Evolutionary conservation across 2,329 filamentous ascomycete genomes (phyloP), one percentile per base, ranked within the genome.

Genomic region (Leptodontidium sp.): DNA sequence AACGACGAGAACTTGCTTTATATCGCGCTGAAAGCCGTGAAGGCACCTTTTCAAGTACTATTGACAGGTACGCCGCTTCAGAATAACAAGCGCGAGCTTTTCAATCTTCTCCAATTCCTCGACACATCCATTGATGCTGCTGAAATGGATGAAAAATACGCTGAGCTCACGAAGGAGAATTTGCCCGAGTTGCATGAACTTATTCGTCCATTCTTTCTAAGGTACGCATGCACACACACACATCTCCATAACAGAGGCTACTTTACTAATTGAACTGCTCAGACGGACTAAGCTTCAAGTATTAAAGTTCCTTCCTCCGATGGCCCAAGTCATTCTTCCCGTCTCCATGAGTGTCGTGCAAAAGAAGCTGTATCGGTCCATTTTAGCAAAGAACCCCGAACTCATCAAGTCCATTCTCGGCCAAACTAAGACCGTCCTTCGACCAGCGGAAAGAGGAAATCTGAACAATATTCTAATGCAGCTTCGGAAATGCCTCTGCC

Each of bases 401-500:
- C 86, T 99, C 9, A 94, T 99, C 77, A 91, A 91, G 73, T 88
- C 94, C 0, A 93, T 99, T 57, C 94, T 98, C 75, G 89, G 89
- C 7, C 87, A 90, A 43, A 84, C 84, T 55, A 88, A 86, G 71
- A 81, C 79, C 58, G 78, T 78, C 12, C 73, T 93, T 61, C 92
- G 90, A 75, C 84, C 86, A 35, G 86, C 85, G 17, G 94, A 98
- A 68, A 88, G 91, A 6, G 90, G 92, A 52, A 95, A 90, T 71
- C 82, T 98, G 67, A 97, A 91, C 85, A 99, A 99, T 75, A 97
- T 99, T 49, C 81, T 99, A 53, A 93, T 98, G 87, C 96, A 99
- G 79, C 85, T 99, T 21, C 89, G 96, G 21, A 98, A 98, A 79
- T 97, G 93, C 72, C 84, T 99, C 1, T 98, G 95, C 72, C 97